These are phyloP conservation scores for Fraxinus cuspidata DNA, from an alignment of 257 asterid species.

Conservation along the genomic window DNA sequence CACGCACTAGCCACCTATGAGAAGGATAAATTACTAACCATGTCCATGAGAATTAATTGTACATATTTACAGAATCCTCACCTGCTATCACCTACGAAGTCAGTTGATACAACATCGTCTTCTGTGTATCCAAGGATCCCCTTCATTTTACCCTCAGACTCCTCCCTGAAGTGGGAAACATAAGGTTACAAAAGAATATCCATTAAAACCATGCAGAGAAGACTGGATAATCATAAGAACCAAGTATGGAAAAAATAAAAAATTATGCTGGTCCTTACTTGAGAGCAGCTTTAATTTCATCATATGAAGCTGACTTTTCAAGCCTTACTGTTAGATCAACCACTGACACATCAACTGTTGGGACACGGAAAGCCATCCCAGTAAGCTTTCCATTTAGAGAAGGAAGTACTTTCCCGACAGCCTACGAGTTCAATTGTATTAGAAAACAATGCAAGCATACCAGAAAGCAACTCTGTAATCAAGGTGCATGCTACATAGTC, in stretches of 20 bases:
- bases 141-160: conserved; percentile 49
- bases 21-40: neutral
- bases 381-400: conserved; percentile 60
- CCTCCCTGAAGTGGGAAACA: conserved; percentile 37
- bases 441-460: no score
- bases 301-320: conserved; percentile 52
- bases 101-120: conserved; percentile 63
- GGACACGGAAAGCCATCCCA: conserved; percentile 69
- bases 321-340: conserved; percentile 59
- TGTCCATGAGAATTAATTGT: neutral
- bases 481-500: no score
- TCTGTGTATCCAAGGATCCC: conserved; percentile 69
- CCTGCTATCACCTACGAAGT: conserved; percentile 61
- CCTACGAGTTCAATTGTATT: conserved; percentile 22
- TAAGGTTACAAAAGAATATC: neutral
- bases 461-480: no score
- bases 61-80: conserved; percentile 12
- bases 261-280: conserved; percentile 30
- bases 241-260: neutral
- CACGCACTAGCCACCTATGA: no score
- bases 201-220: no score
- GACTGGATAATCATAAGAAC: no score
- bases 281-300: conserved; percentile 59
- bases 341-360: conserved; percentile 59
- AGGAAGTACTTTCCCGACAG: conserved; percentile 68